Evolutionary conservation across 2,329 filamentous ascomycete species (phyloP).

Genomic region (Sporothrix brasiliensis): DNA sequence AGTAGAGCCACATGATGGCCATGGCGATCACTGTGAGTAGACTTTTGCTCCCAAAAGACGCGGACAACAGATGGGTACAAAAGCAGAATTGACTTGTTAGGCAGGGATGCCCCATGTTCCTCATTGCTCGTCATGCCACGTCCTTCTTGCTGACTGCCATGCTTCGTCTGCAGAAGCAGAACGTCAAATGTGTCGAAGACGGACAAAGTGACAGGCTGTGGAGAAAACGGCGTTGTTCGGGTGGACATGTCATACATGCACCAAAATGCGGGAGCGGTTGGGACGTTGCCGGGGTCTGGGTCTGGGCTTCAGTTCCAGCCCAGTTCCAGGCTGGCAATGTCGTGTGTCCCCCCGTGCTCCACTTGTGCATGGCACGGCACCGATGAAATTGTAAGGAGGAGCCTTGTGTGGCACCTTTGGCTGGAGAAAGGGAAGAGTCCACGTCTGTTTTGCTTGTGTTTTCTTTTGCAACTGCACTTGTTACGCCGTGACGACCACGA

Average conservation of each 20-base stretch:
- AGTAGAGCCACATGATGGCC: conserved; percentile 16
- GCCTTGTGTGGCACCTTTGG: not conserved
- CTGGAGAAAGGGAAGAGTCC: not conserved
- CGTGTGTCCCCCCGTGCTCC: conserved; percentile 1
- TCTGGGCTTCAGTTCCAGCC: not conserved
- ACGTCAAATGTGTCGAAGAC: not conserved
- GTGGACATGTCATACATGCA: conserved; percentile 3
- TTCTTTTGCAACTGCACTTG: not conserved
- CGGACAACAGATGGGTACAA: conserved; percentile 1
- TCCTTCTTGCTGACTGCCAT: not conserved
- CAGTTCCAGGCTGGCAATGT: conserved; percentile 19
- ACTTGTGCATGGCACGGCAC: not conserved
- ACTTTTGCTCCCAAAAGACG: not conserved
- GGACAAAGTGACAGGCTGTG: conserved; percentile 12
- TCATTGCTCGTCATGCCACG: not conserved
- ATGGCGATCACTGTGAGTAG: not conserved
- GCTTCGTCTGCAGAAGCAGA: not conserved
- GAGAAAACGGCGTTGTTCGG: not conserved
- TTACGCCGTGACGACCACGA: not conserved
- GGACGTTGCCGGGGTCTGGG: conserved; percentile 12
- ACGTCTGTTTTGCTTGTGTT: not conserved
- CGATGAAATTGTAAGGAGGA: not conserved
- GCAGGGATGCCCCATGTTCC: conserved; percentile 1
- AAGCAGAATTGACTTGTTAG: not conserved
- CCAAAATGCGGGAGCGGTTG: conserved; percentile 16